Evolutionary conservation across 2,329 filamentous ascomycete species (phyloP), one percentile per base, ranked within the genome.

Genomic region (Colletotrichum chlorophyti): DNA sequence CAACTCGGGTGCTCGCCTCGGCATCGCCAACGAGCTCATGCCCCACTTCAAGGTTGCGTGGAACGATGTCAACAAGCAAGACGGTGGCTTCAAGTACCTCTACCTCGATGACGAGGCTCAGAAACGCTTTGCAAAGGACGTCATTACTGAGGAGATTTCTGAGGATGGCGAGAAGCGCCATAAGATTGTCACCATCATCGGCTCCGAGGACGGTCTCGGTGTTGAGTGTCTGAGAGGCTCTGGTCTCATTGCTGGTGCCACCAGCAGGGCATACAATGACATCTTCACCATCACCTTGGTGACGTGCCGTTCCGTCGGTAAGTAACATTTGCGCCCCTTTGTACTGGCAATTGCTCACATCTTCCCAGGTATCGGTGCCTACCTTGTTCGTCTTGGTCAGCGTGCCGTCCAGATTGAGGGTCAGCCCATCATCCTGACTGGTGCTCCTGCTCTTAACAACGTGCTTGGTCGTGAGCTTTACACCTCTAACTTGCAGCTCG

Each of bases 351-450:
- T 40, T 66, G 58, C 72, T 80, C 76, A 78, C 61, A 24, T 21
- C 38, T 15, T 29, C 12, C 27, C 60, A 88, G 86, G 86, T 89
- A 99, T 99, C 65, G 95, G 95, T 85, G 95, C 95, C 49, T 99
- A 99, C 79, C 91, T 99, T 53, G 95, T 99, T 67, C 94, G 95
- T 73, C 91, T 99, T 60, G 95, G 95, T 60, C 95, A 99, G 78
- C 92, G 95, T 87, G 94, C 95, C 64, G 96, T 99, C 65, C 95
- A 99, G 79, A 96, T 99, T 65, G 95, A 99, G 78, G 95, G 95
- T 59, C 95, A 99, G 79, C 95, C 95, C 34, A 99, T 99, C 74
- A 99, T 99, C 70, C 86, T 99, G 63, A 99, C 95, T 69, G 95
- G 95, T 85, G 95, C 95, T 45, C 91, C 92, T 64, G 95, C 95